Percentiles rank a stretch among this genome's conserved stretches.
Evolutionary conservation across 352 stramenopile genomes (phyloP).

Genomic region (Pythium brassicae): DNA sequence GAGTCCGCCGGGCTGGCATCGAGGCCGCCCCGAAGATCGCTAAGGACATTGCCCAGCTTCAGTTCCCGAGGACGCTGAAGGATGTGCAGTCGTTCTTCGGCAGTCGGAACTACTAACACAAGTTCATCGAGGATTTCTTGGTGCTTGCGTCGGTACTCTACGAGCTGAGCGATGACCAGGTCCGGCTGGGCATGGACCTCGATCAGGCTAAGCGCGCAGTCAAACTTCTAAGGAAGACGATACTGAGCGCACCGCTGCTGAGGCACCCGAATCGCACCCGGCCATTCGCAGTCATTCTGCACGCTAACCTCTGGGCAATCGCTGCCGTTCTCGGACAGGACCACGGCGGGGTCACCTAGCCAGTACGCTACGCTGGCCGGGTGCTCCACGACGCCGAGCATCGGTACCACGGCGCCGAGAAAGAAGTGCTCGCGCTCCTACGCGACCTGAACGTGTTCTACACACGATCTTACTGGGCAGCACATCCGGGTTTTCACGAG

Average conservation of each 20-base stretch:
- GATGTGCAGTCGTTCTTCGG: constrained; percentile 18
- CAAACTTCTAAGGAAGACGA: constrained; percentile 10
- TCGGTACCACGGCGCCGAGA: constrained; percentile 13
- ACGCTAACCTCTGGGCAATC: constrained; percentile 18
- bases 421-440: constrained; percentile 14
- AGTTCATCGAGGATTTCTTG: constrained; percentile 21
- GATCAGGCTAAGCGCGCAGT: constrained; percentile 1
- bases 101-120: constrained; percentile 21
- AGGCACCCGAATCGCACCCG: constrained; percentile 5
- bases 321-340: constrained; percentile 12
- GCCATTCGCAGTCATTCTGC: constrained; percentile 10
- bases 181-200: neutral
- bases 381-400: constrained; percentile 10
- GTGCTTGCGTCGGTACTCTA: constrained; percentile 13
- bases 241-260: constrained; percentile 8
- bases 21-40: constrained; percentile 10
- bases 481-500: constrained; percentile 13
- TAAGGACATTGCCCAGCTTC: neutral
- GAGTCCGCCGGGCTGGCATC: constrained; percentile 8
- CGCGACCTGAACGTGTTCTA: constrained; percentile 8
- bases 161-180: constrained; percentile 11
- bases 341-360: constrained; percentile 10
- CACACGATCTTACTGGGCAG: neutral
- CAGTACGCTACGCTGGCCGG: constrained; percentile 7
- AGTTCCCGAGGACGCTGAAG: constrained; percentile 15